These are phyloP conservation scores for Vachellia pachyceras DNA, from an alignment of 306 rosid species.

Conservation along the genomic window DNA sequence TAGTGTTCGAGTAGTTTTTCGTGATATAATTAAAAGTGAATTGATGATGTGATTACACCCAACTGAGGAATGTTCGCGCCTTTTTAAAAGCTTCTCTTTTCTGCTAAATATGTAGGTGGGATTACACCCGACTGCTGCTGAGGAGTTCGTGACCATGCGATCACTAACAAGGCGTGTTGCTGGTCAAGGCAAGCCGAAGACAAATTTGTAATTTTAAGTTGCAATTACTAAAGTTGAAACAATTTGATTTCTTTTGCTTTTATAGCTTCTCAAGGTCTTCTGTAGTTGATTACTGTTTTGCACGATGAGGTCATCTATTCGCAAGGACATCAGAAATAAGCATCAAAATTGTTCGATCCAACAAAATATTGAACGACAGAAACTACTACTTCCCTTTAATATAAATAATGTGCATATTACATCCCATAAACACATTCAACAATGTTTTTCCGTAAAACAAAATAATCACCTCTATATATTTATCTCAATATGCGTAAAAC, in stretches of 20 bases:
- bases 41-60: neutral
- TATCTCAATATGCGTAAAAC: too few species aligned
- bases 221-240: neutral
- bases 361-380: too few species aligned
- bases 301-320: neutral
- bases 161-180: slow-evolving; percentile 67
- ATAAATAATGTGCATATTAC: too few species aligned
- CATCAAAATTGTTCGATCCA: too few species aligned
- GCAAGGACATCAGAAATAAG: too few species aligned
- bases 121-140: slow-evolving; percentile 90
- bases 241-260: neutral
- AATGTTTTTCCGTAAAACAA: too few species aligned
- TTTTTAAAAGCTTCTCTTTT: neutral
- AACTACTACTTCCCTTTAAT: too few species aligned
- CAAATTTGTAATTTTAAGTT: slow-evolving; percentile 46
- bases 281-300: neutral
- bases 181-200: slow-evolving; percentile 62
- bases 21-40: neutral
- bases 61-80: neutral
- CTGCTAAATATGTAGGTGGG: slow-evolving; percentile 67
- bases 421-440: too few species aligned
- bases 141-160: slow-evolving; percentile 98
- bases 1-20: neutral
- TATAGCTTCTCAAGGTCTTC: neutral
- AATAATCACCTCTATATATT: too few species aligned